phyloP scores from a whole-genome alignment of 176 grass and related monocot genomes.

The Musa schizocarpa region DNA sequence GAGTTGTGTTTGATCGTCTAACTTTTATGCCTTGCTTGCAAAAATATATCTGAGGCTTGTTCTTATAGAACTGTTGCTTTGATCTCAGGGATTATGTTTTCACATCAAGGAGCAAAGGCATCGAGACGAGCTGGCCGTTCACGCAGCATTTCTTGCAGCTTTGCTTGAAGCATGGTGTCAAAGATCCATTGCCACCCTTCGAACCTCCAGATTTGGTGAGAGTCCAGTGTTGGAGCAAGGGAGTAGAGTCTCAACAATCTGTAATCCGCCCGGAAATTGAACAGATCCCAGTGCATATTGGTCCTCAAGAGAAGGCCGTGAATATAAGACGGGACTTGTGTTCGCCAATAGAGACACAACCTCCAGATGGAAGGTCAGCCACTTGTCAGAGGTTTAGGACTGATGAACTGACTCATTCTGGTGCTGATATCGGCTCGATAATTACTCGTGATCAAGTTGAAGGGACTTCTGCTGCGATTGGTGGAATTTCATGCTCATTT shows the following conservation, averaged over 20 bases:
- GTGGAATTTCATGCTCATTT: background rate
- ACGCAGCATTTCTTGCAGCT: background rate
- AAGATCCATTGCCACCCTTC: background rate
- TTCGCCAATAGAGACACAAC: background rate
- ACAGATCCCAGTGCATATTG: background rate
- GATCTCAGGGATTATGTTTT: background rate
- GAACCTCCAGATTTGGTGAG: conserved; percentile 12
- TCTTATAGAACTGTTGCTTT: background rate
- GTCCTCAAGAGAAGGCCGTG: background rate
- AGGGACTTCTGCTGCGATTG: background rate
- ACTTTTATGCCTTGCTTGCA: background rate
- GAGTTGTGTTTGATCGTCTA: background rate
- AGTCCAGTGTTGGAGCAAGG: background rate
- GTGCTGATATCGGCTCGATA: background rate
- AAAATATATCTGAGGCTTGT: background rate
- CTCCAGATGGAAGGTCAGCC: background rate
- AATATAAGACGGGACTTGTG: background rate
- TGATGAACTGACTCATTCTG: background rate
- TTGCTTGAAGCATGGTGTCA: conserved; percentile 4
- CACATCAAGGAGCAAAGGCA: background rate
- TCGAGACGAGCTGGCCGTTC: background rate
- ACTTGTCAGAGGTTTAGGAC: background rate
- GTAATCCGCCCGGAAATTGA: background rate
- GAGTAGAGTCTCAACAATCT: background rate
- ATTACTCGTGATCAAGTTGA: background rate